Conservation (phyloP, 352 stramenopile species). For the Halophytophthora polymorphica region DNA sequence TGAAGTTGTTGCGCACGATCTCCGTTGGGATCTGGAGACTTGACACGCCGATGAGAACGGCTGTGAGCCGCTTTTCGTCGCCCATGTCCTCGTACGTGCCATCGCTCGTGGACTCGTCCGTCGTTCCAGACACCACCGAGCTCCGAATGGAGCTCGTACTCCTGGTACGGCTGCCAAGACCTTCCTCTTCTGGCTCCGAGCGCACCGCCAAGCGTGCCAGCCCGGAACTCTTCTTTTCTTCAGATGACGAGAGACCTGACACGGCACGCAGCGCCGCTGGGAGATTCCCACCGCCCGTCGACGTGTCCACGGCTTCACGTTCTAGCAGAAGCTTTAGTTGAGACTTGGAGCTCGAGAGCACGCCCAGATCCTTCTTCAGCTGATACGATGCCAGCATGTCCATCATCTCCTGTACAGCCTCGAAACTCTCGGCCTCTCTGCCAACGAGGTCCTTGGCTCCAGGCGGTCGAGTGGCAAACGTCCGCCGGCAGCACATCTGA, state of each 20-base stretch:
- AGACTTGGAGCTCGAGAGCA: constrained; percentile 60
- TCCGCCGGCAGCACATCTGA: constrained; percentile 43
- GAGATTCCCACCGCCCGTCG: constrained; percentile 41
- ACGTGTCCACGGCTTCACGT: constrained; percentile 68
- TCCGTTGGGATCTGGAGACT: constrained; percentile 56
- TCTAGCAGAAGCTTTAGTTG: constrained; percentile 70
- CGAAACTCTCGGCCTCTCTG: constrained; percentile 13
- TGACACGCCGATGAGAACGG: constrained; percentile 72
- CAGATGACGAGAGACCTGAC: constrained; percentile 12
- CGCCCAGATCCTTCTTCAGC: constrained; percentile 51
- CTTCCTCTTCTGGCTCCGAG: constrained; percentile 16
- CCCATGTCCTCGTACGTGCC: constrained; percentile 54
- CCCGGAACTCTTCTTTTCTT: constrained; percentile 27
- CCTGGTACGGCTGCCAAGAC: constrained; percentile 9
- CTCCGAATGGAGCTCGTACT: constrained; percentile 22
- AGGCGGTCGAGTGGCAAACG: constrained; percentile 13
- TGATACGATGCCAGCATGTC: constrained; percentile 36
- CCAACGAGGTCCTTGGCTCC: constrained; percentile 12
- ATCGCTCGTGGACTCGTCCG: constrained; percentile 65
- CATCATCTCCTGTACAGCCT: constrained; percentile 22
- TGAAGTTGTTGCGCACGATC: constrained; percentile 37
- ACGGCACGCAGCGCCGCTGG: constrained; percentile 18
- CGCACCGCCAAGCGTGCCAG: constrained; percentile 22
- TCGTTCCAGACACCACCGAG: constrained; percentile 50
- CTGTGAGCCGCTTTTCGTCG: constrained; percentile 67